Percentiles rank a stretch among this genome's conserved stretches.
These are phyloP conservation scores for Colletotrichum siamense DNA, from an alignment of 2,329 filamentous ascomycete species.

Conservation along the genomic window DNA sequence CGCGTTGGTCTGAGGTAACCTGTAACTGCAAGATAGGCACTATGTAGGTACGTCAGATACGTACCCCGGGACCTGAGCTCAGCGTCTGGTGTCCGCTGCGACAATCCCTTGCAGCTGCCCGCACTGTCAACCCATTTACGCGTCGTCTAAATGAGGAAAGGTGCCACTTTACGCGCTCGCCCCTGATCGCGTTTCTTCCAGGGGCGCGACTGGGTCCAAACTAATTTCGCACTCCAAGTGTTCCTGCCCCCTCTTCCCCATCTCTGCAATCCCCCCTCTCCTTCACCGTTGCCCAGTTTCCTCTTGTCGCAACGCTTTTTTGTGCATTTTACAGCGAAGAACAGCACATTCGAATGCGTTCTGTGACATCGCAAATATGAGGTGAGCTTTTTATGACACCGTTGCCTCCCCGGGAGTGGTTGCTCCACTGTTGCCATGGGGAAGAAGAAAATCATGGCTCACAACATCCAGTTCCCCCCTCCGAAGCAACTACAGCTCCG, in stretches of 20 bases:
- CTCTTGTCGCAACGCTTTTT: not conserved
- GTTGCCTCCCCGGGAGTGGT: not conserved
- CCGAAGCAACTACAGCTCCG: conserved; percentile 79
- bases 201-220: conserved; percentile 16
- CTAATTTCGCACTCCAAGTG: conserved; percentile 13
- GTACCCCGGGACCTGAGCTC: not conserved
- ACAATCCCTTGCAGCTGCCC: not conserved
- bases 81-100: not conserved
- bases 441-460: conserved; percentile 9
- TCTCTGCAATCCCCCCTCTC: not conserved
- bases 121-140: conserved; percentile 26
- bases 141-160: conserved; percentile 32
- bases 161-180: conserved; percentile 50
- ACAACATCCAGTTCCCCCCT: conserved; percentile 75
- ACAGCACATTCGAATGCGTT: not conserved
- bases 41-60: conserved; percentile 13
- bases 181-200: conserved; percentile 13
- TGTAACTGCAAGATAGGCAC: not conserved
- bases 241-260: conserved; percentile 5
- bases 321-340: not conserved
- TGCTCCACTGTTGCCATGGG: not conserved
- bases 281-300: not conserved
- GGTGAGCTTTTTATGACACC: conserved; percentile 27
- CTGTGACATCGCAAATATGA: conserved; percentile 29
- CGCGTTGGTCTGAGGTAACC: not conserved